Conservation (phyloP, 2,329 filamentous ascomycete genomes). For the Scorias spongiosa region DNA sequence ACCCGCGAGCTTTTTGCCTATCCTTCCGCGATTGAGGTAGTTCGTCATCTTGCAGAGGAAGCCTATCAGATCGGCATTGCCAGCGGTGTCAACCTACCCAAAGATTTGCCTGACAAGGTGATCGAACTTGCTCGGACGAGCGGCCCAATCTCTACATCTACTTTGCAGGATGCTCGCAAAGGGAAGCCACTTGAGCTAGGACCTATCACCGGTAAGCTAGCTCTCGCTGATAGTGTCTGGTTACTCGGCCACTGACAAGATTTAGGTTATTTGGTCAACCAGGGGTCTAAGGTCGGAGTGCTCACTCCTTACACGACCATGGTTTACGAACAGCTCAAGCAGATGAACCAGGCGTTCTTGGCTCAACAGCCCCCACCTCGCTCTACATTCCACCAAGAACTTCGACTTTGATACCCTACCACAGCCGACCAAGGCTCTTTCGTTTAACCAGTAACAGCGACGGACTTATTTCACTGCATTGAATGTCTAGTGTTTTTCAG, state of each 20-base stretch:
- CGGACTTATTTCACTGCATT: neutral
- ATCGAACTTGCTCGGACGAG: constrained; percentile 6
- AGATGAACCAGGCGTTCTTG: constrained; percentile 3
- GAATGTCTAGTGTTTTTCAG: neutral
- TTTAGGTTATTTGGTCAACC: constrained; percentile 5
- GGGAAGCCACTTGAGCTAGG: constrained; percentile 11
- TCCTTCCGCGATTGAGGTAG: constrained; percentile 4
- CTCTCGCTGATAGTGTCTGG: neutral
- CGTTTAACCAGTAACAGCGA: neutral
- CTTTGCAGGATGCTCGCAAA: constrained; percentile 11
- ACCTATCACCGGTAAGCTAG: constrained; percentile 9
- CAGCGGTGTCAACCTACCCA: constrained; percentile 5
- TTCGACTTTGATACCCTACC: neutral
- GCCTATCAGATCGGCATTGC: constrained; percentile 8
- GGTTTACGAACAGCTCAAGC: constrained; percentile 5
- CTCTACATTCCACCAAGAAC: neutral
- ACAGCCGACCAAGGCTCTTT: neutral
- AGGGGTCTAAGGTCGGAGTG: constrained; percentile 4
- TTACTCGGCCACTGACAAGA: neutral
- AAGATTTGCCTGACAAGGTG: constrained; percentile 4
- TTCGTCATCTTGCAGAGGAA: constrained; percentile 8
- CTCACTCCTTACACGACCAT: constrained; percentile 4
- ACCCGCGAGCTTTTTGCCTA: constrained; percentile 13
- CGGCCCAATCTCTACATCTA: constrained; percentile 10
- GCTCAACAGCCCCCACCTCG: constrained; percentile 2